phyloP scores from a whole-genome alignment of 192 early-diverging fungal species.

The Coemansia sp. region DNA sequence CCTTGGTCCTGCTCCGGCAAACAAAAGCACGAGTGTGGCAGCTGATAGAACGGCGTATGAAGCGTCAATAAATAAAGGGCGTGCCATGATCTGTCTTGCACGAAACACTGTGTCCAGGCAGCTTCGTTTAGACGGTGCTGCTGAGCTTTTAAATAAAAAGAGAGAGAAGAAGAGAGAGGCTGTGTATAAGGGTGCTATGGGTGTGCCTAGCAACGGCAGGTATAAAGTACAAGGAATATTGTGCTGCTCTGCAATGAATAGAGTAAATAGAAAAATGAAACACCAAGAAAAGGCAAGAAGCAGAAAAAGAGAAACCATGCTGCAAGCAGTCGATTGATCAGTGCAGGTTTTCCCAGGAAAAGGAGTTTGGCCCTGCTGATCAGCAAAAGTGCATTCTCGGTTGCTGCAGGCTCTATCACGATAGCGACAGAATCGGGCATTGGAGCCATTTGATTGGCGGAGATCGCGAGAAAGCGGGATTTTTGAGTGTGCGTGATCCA shows the following conservation, averaged over 20 bases:
- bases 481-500: too few relatives aligned
- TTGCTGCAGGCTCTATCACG: too few relatives aligned
- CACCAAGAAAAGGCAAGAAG: background rate
- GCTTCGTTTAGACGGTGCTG: background rate
- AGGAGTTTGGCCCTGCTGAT: too few relatives aligned
- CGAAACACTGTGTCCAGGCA: background rate
- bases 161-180: background rate
- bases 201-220: background rate
- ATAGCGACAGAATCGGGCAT: too few relatives aligned
- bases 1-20: constrained; percentile 21
- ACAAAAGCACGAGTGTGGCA: constrained; percentile 33
- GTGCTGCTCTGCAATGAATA: background rate
- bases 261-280: background rate
- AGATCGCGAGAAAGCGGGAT: too few relatives aligned
- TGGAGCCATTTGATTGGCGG: too few relatives aligned
- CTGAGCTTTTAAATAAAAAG: background rate
- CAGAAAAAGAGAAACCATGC: background rate
- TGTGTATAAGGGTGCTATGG: background rate
- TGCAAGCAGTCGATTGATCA: background rate
- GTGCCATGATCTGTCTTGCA: background rate
- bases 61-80: constrained; percentile 34
- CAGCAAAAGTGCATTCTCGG: too few relatives aligned
- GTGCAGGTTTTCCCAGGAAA: too few relatives aligned
- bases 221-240: constrained; percentile 1
- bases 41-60: constrained; percentile 43